These are phyloP conservation scores for Calocybe cyanea DNA, from an alignment of 768 basidiomycete species.

Conservation along the genomic window DNA sequence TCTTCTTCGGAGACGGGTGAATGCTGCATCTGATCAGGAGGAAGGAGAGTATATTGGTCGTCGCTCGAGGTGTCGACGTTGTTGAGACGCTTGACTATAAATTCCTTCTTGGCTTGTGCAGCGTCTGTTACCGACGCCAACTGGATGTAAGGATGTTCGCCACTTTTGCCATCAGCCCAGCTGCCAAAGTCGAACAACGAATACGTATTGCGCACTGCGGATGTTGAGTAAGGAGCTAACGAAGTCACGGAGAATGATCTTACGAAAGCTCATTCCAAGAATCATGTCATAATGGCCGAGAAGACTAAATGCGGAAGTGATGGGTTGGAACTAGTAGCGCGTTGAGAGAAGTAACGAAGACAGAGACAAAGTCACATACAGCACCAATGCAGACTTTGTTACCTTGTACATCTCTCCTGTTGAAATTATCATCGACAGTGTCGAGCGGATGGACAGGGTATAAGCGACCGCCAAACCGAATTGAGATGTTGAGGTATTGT, in stretches of 20 bases:
- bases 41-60: conserved; percentile 56
- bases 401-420: conserved; percentile 42
- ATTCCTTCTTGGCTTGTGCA: conserved; percentile 56
- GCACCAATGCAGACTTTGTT: conserved; percentile 62
- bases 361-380: conserved; percentile 33
- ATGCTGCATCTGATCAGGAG: conserved; percentile 50
- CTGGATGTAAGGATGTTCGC: conserved; percentile 64
- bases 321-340: conserved; percentile 70
- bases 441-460: conserved; percentile 78
- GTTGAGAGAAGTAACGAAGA: background rate
- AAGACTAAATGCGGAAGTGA: conserved; percentile 74
- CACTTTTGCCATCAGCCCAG: conserved; percentile 48
- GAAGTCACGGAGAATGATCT: conserved; percentile 17
- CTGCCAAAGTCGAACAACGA: conserved; percentile 70
- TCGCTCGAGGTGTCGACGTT: conserved; percentile 57
- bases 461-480: conserved; percentile 67
- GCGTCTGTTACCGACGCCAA: conserved; percentile 57
- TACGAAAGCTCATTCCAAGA: conserved; percentile 77
- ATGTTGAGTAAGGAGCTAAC: conserved; percentile 4
- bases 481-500: conserved; percentile 65
- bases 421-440: conserved; percentile 56
- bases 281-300: conserved; percentile 81
- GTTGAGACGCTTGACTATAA: conserved; percentile 55
- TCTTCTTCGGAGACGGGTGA: conserved; percentile 63
- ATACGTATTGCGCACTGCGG: conserved; percentile 73